Conservation (phyloP, 805 yeast genomes). For the Monosporozyma servazzii region DNA sequence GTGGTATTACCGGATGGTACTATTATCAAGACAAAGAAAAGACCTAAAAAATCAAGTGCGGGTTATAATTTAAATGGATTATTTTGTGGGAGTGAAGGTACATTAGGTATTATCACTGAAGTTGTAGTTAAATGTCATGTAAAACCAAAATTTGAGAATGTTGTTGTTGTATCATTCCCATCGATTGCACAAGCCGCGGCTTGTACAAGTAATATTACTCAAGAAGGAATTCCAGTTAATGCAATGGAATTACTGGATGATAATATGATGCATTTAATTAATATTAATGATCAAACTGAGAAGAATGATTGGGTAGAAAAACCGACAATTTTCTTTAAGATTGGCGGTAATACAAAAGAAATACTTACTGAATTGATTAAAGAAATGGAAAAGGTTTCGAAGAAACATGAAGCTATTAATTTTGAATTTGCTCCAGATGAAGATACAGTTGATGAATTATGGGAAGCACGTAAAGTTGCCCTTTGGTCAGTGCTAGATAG, state of each 20-base stretch:
- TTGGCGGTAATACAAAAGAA: constrained; percentile 42
- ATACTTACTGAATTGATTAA: constrained; percentile 37
- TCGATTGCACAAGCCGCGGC: constrained; percentile 61
- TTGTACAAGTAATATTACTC: constrained; percentile 53
- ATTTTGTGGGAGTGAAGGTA: constrained; percentile 72
- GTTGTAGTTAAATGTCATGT: constrained; percentile 64
- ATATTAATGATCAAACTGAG: constrained; percentile 43
- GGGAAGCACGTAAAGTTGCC: constrained; percentile 69
- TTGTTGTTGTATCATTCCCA: constrained; percentile 62
- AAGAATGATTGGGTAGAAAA: constrained; percentile 45
- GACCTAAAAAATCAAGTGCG: constrained; percentile 72
- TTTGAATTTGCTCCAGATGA: constrained; percentile 55
- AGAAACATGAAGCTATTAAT: constrained; percentile 44
- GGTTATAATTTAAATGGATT: constrained; percentile 73
- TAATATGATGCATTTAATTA: constrained; percentile 60
- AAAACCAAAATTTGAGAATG: constrained; percentile 54
- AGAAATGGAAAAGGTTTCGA: constrained; percentile 43
- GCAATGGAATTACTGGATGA: constrained; percentile 72
- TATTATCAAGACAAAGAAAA: constrained; percentile 59
- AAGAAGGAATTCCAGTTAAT: constrained; percentile 55
- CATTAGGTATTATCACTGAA: constrained; percentile 69
- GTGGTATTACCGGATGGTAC: constrained; percentile 79
- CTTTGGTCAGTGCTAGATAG: constrained; percentile 60
- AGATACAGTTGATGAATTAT: constrained; percentile 56
- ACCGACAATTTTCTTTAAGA: constrained; percentile 57